Evolutionary conservation across 352 stramenopile species (phyloP).

Genomic region (Thraustochytrium striatum): DNA sequence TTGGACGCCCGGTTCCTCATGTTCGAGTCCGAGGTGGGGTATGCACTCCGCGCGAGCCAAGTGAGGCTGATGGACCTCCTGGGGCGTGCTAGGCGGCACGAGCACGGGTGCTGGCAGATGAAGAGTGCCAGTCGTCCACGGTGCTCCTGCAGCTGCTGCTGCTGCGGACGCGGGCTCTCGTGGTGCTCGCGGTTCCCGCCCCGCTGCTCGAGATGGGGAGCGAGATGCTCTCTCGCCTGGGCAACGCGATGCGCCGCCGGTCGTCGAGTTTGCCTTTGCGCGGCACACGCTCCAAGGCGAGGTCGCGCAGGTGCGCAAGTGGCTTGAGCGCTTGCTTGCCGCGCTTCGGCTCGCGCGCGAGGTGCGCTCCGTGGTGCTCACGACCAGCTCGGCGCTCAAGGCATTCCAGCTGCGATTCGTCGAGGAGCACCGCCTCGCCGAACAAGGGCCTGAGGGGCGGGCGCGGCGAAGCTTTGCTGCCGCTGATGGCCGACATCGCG

Average conservation of each 20-base stretch:
- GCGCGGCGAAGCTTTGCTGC: too few species aligned
- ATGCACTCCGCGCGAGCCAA: background rate
- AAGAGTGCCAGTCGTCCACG: background rate
- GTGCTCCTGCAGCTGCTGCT: background rate
- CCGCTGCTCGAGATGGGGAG: background rate
- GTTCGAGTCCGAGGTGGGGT: conserved; percentile 3
- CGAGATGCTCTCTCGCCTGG: background rate
- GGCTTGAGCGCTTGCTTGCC: too few species aligned
- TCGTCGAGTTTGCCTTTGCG: background rate
- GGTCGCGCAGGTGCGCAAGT: background rate
- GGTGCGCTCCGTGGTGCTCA: background rate
- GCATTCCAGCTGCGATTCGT: conserved; percentile 15
- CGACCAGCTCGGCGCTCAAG: conserved; percentile 5
- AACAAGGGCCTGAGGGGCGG: too few species aligned
- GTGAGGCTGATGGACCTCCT: background rate
- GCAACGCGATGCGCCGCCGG: background rate
- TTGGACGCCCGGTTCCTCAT: background rate
- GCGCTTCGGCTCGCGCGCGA: background rate
- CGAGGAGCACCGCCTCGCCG: background rate
- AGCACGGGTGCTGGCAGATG: background rate
- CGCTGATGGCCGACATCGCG: background rate
- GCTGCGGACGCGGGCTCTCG: background rate
- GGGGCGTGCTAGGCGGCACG: background rate
- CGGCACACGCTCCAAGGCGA: conserved; percentile 3
- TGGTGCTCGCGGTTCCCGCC: background rate